A percentile compares a stretch with the other conserved stretches of the same genome.
Evolutionary conservation across 768 basidiomycete genomes (phyloP).

Genomic region (Astraeus odoratus): DNA sequence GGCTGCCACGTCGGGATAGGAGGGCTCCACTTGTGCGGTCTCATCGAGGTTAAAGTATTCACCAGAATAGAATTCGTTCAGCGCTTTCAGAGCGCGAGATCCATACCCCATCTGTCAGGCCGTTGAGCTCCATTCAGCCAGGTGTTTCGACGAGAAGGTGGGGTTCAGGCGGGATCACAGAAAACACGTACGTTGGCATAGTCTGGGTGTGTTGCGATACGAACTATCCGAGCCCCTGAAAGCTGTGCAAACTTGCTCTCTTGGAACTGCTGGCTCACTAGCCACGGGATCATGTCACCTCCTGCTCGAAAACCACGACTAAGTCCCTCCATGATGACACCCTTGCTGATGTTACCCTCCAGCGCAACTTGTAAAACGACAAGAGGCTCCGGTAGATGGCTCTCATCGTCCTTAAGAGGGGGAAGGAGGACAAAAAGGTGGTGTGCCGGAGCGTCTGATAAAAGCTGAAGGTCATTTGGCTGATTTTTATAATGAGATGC

Average conservation of each 20-base stretch:
- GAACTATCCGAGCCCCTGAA: slow-evolving; percentile 85
- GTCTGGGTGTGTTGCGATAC: slow-evolving; percentile 94
- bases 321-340: slow-evolving; percentile 79
- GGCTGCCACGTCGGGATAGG: slow-evolving; percentile 52
- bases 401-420: slow-evolving; percentile 85
- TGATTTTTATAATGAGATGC: slow-evolving; percentile 99
- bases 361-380: slow-evolving; percentile 94
- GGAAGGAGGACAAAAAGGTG: slow-evolving; percentile 94
- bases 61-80: slow-evolving; percentile 90
- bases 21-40: slow-evolving; percentile 39
- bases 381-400: slow-evolving; percentile 87
- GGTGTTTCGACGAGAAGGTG: background rate
- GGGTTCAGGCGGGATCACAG: background rate
- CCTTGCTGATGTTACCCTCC: slow-evolving; percentile 87
- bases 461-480: slow-evolving; percentile 96
- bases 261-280: slow-evolving; percentile 91
- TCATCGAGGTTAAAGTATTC: slow-evolving; percentile 89
- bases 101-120: slow-evolving; percentile 89
- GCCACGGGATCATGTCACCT: slow-evolving; percentile 98
- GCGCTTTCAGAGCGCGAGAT: slow-evolving; percentile 73
- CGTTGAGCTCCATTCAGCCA: slow-evolving; percentile 2
- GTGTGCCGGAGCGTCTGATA: slow-evolving; percentile 95
- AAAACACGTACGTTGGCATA: slow-evolving; percentile 67
- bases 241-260: slow-evolving; percentile 89
- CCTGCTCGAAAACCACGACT: slow-evolving; percentile 78